These are phyloP conservation scores for Ramalina peruviana DNA, from an alignment of 495 filamentous ascomycete species.

Conservation along the genomic window DNA sequence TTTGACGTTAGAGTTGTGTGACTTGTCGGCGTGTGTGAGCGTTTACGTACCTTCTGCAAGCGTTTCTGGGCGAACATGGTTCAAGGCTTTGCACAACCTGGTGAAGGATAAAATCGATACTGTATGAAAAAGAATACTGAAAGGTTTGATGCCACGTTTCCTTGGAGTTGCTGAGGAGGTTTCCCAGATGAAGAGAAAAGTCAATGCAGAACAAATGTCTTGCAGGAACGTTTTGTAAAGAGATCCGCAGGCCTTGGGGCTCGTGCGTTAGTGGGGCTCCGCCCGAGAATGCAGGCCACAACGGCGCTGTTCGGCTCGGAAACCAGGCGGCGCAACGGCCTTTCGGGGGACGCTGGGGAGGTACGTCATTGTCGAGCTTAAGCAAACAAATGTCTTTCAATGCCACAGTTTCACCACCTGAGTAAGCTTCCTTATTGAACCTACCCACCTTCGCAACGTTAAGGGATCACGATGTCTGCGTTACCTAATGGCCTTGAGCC, in stretches of 20 bases:
- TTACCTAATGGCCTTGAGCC: background rate
- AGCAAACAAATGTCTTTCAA: too few relatives aligned
- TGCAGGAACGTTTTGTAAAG: background rate
- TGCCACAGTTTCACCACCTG: conserved; percentile 21
- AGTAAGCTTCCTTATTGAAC: conserved; percentile 23
- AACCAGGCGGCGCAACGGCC: background rate
- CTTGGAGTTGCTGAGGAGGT: background rate
- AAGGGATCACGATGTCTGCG: conserved; percentile 8
- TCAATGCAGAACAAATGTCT: background rate
- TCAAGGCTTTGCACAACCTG: background rate
- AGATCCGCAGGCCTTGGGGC: background rate
- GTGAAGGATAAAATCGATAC: background rate
- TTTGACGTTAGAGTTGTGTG: background rate
- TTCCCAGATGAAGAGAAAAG: background rate
- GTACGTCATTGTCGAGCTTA: too few relatives aligned
- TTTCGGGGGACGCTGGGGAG: background rate
- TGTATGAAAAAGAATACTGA: background rate
- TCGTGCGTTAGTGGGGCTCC: background rate
- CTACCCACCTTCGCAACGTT: too few relatives aligned
- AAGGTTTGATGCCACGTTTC: background rate
- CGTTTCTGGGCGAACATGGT: background rate
- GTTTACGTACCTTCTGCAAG: background rate
- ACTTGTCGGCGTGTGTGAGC: background rate
- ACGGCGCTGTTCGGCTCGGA: background rate
- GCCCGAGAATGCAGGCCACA: background rate